Conservation (phyloP, 148 eudicot genomes). For the Chenopodium album region DNA sequence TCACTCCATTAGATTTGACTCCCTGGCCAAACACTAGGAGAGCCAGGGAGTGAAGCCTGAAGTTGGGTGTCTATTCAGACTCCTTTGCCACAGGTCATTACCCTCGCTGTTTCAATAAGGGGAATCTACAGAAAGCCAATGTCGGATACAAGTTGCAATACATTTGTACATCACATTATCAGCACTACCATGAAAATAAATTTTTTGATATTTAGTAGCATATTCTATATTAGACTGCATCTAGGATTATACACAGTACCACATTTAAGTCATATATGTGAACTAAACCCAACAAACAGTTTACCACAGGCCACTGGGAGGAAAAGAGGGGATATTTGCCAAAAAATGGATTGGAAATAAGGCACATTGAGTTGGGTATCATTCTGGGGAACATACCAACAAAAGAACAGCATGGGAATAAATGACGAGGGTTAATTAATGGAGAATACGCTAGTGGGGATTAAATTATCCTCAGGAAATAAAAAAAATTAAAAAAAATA, state of each 20-base stretch:
- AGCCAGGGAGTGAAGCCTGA: constrained; percentile 6
- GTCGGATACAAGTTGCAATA: neutral
- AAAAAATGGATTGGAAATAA: neutral
- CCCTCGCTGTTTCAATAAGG: neutral
- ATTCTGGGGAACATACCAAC: constrained; percentile 22
- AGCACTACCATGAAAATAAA: neutral
- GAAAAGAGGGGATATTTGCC: neutral
- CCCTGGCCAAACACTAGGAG: neutral
- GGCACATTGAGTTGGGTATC: neutral
- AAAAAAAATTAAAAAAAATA: neutral
- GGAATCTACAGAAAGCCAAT: constrained; percentile 15
- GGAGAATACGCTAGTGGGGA: constrained; percentile 11
- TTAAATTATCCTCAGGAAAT: constrained; percentile 10
- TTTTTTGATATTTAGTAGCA: neutral
- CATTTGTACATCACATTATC: neutral
- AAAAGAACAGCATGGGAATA: constrained; percentile 15
- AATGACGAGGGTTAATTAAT: constrained; percentile 19
- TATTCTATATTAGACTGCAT: constrained; percentile 3
- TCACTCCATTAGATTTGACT: constrained; percentile 8
- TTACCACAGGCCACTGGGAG: neutral
- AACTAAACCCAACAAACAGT: neutral
- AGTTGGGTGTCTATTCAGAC: neutral
- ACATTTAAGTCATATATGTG: neutral
- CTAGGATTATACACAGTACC: neutral
- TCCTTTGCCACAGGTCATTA: constrained; percentile 21